A percentile compares a stretch with the other conserved stretches of the same genome.
These are phyloP conservation scores for Neurospora intermedia DNA, from an alignment of 495 filamentous ascomycete genomes.

Conservation along the genomic window DNA sequence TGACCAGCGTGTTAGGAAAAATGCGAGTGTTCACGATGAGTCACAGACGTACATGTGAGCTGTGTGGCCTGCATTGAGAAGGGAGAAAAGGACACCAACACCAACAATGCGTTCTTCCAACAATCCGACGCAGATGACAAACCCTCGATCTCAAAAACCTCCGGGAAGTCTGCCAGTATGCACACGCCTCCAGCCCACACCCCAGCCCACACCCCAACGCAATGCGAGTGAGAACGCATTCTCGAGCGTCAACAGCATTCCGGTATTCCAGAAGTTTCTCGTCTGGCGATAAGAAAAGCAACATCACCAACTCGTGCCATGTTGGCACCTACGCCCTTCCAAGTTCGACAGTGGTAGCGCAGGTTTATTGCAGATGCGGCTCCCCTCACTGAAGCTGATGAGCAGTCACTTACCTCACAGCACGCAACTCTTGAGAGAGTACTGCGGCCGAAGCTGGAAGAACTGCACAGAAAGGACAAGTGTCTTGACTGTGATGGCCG, in stretches of 20 bases:
- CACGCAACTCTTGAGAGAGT: not conserved
- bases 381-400: not conserved
- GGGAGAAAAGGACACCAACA: not conserved
- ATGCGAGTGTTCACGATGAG: not conserved
- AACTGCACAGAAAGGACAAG: not conserved
- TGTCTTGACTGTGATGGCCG: not conserved
- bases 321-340: not conserved
- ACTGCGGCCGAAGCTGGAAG: not conserved
- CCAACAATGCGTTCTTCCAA: not conserved
- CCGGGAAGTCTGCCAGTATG: not conserved
- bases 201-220: not conserved
- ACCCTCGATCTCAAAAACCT: not conserved
- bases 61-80: not conserved
- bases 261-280: not conserved
- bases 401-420: not conserved
- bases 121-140: not conserved
- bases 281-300: not conserved
- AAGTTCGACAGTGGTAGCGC: not conserved
- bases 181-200: not conserved
- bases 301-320: not conserved
- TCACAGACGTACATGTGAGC: not conserved
- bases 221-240: not conserved
- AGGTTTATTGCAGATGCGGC: not conserved
- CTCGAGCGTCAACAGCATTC: not conserved
- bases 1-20: not conserved